Percentiles rank a stretch among this genome's conserved stretches.
Evolutionary conservation across 352 stramenopile genomes (phyloP).

Genomic region (Pythium scleroteichum): DNA sequence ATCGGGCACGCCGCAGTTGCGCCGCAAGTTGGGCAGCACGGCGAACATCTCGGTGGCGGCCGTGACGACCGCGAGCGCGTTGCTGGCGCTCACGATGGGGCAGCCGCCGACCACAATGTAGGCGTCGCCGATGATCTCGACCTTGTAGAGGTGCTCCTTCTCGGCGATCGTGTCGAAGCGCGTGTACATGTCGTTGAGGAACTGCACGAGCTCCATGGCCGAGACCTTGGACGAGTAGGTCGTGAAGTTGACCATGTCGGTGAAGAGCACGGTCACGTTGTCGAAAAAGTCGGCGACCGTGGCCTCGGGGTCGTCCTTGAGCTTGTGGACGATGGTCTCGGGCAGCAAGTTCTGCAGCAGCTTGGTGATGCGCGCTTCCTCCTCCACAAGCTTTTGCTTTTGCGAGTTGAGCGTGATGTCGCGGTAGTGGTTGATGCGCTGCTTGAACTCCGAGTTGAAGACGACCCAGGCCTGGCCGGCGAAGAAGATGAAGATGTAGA

Average conservation of each 20-base stretch:
- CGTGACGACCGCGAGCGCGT: conserved; percentile 71
- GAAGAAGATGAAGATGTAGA: conserved; percentile 88
- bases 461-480: conserved; percentile 78
- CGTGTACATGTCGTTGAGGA: conserved; percentile 90
- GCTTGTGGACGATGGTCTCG: conserved; percentile 83
- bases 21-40: conserved; percentile 50
- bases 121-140: conserved; percentile 89
- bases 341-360: conserved; percentile 77
- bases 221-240: conserved; percentile 79
- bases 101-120: conserved; percentile 84
- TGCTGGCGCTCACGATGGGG: conserved; percentile 61
- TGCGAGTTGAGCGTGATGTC: conserved; percentile 83
- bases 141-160: conserved; percentile 87
- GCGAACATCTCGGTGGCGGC: conserved; percentile 79
- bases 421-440: conserved; percentile 86
- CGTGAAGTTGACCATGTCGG: conserved; percentile 87
- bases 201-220: conserved; percentile 86
- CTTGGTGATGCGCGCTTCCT: conserved; percentile 80
- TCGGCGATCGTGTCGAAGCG: conserved; percentile 86
- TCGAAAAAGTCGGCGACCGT: conserved; percentile 86
- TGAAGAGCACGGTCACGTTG: conserved; percentile 87
- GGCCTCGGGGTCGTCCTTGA: conserved; percentile 74
- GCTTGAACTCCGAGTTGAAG: conserved; percentile 85
- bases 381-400: conserved; percentile 82
- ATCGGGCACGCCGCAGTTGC: conserved; percentile 75